Evolutionary conservation across 2,329 filamentous ascomycete genomes (phyloP).

Genomic region (Dendryphion nanum): DNA sequence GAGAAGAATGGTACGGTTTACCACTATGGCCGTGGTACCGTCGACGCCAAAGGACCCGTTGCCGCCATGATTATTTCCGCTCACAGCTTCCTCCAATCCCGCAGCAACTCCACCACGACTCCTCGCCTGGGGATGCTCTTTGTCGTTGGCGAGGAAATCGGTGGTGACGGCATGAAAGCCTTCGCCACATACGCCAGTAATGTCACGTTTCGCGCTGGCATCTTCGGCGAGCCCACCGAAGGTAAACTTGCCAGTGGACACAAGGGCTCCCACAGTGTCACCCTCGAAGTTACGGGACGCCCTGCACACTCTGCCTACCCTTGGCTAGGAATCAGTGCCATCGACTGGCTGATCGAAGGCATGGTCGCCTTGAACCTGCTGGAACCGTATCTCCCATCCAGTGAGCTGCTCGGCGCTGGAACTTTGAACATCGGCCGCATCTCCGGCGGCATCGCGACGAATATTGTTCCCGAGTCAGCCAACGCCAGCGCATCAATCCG

Average conservation of each 20-base stretch:
- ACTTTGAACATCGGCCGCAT: constrained; percentile 82
- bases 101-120: neutral
- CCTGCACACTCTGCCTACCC: neutral
- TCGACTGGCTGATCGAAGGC: neutral
- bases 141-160: constrained; percentile 2
- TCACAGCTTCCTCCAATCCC: constrained; percentile 41
- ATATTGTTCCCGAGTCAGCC: constrained; percentile 77
- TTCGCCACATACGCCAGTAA: neutral
- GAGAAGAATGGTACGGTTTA: no score
- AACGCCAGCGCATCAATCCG: constrained; percentile 62
- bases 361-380: neutral
- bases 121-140: neutral
- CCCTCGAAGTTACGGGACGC: neutral
- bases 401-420: constrained; percentile 47
- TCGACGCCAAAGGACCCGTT: constrained; percentile 38
- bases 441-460: constrained; percentile 77
- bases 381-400: neutral
- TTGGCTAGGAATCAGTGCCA: neutral
- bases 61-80: constrained; percentile 13
- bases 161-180: constrained; percentile 1
- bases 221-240: constrained; percentile 89
- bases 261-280: constrained; percentile 66
- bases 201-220: no score
- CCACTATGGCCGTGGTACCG: constrained; percentile 41
- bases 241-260: constrained; percentile 80